Percentiles rank a stretch among this genome's conserved stretches.
Evolutionary conservation across 768 basidiomycete species (phyloP).

Genomic region (Agaricus blazei): DNA sequence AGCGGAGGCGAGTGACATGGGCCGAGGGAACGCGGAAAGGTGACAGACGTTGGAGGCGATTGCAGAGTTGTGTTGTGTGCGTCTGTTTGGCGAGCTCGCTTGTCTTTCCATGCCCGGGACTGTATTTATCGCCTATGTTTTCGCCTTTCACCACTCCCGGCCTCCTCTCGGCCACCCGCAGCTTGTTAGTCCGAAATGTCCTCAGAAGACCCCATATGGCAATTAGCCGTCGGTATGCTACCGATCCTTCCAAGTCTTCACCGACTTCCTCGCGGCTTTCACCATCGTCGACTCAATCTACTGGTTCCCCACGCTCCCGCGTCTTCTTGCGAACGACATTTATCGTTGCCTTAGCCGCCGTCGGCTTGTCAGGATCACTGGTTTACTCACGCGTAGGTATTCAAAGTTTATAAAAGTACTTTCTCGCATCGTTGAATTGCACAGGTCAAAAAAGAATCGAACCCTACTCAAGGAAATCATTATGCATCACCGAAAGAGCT

Average conservation of each 20-base stretch:
- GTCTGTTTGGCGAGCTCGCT: not conserved
- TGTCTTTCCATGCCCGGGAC: not conserved
- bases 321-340: slow-evolving; percentile 30
- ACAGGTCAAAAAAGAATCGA: not conserved
- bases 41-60: not conserved
- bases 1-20: slow-evolving; percentile 9
- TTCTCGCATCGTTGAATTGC: not conserved
- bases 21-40: not conserved
- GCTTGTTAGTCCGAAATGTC: not conserved
- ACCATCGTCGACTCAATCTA: slow-evolving; percentile 36
- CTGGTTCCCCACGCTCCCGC: slow-evolving; percentile 25
- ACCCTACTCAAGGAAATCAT: slow-evolving; percentile 3
- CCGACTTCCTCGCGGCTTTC: slow-evolving; percentile 22
- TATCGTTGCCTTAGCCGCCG: slow-evolving; percentile 33
- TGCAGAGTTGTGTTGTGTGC: not conserved
- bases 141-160: slow-evolving; percentile 9
- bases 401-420: not conserved
- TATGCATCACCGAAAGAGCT: slow-evolving; percentile 48
- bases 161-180: not conserved
- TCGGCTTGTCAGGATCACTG: slow-evolving; percentile 22
- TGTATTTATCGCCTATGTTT: slow-evolving; percentile 7
- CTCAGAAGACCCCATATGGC: not conserved
- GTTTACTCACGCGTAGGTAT: slow-evolving; percentile 17
- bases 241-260: not conserved
- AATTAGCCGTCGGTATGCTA: not conserved